Percentiles rank a stretch among this genome's conserved stretches.
Evolutionary conservation across 2,329 filamentous ascomycete species (phyloP).

Genomic region (Pezicula rhizophila): DNA sequence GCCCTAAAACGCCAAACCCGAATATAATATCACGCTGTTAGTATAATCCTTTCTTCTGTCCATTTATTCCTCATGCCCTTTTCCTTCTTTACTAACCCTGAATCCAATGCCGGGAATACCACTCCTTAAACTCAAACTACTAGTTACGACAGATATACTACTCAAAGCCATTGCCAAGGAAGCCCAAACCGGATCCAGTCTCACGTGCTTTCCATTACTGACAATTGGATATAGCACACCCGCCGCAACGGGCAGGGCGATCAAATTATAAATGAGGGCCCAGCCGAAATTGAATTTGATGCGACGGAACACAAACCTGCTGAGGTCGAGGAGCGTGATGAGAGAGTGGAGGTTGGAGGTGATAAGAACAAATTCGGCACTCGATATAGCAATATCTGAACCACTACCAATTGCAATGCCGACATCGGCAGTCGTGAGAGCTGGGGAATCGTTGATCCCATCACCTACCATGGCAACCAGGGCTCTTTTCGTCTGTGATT

Average conservation of each 20-base stretch:
- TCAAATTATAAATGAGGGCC: conserved; percentile 60
- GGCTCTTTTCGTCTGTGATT: conserved; percentile 32
- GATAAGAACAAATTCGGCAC: conserved; percentile 75
- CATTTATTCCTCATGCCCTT: too few species aligned
- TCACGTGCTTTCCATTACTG: conserved; percentile 46
- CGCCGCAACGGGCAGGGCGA: conserved; percentile 59
- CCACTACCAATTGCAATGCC: conserved; percentile 78
- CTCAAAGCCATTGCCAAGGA: conserved; percentile 88
- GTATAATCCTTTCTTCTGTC: too few species aligned
- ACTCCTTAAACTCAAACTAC: conserved; percentile 62
- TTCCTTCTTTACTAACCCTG: conserved; percentile 10
- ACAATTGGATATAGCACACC: conserved; percentile 58
- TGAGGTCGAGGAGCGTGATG: conserved; percentile 53
- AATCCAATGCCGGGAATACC: conserved; percentile 31
- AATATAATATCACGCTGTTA: too few species aligned
- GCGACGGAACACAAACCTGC: conserved; percentile 54
- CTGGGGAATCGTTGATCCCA: conserved; percentile 80
- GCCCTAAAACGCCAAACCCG: too few species aligned
- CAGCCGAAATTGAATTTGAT: conserved; percentile 65
- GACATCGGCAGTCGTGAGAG: conserved; percentile 72
- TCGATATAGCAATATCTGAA: conserved; percentile 76
- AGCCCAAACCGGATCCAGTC: conserved; percentile 77
- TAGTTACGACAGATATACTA: conserved; percentile 81
- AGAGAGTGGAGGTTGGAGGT: conserved; percentile 52
- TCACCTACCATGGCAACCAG: conserved; percentile 81